A percentile compares a stretch with the other conserved stretches of the same genome.
phyloP scores from a whole-genome alignment of 768 basidiomycete species.

The Boletellus emodensis region DNA sequence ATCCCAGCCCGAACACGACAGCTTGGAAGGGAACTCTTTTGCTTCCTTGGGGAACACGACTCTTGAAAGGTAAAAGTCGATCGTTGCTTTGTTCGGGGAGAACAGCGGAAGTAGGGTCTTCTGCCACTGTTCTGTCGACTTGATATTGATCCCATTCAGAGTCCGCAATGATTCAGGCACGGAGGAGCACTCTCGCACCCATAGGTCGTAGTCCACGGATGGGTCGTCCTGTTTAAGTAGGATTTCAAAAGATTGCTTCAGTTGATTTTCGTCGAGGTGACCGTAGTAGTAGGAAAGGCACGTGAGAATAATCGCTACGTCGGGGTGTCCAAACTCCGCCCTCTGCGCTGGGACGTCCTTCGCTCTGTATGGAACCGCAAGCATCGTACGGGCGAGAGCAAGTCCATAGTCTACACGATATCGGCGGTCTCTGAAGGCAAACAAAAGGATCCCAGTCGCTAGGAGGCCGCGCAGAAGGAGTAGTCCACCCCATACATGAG shows the following conservation, averaged over 20 bases:
- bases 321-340: conserved; percentile 28
- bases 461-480: conserved; percentile 24
- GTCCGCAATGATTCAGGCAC: conserved; percentile 13
- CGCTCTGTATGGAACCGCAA: conserved; percentile 28
- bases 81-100: conserved; percentile 12
- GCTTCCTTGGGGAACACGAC: conserved; percentile 26
- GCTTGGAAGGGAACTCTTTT: conserved; percentile 9
- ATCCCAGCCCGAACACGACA: conserved; percentile 28
- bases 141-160: conserved; percentile 18
- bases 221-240: conserved; percentile 20
- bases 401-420: conserved; percentile 28
- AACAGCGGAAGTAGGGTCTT: conserved; percentile 10
- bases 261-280: conserved; percentile 15
- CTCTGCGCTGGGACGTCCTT: conserved; percentile 24
- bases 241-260: conserved; percentile 14
- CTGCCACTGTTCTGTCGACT: conserved; percentile 17
- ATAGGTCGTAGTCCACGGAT: conserved; percentile 15
- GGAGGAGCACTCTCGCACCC: conserved; percentile 12
- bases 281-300: conserved; percentile 22
- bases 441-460: conserved; percentile 17
- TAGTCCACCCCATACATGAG: conserved; percentile 8
- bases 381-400: conserved; percentile 7
- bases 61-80: conserved; percentile 25
- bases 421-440: conserved; percentile 19
- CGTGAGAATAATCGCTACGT: conserved; percentile 16